These are phyloP conservation scores for Botrytis medusae DNA, from an alignment of 2,329 filamentous ascomycete species.

Conservation along the genomic window DNA sequence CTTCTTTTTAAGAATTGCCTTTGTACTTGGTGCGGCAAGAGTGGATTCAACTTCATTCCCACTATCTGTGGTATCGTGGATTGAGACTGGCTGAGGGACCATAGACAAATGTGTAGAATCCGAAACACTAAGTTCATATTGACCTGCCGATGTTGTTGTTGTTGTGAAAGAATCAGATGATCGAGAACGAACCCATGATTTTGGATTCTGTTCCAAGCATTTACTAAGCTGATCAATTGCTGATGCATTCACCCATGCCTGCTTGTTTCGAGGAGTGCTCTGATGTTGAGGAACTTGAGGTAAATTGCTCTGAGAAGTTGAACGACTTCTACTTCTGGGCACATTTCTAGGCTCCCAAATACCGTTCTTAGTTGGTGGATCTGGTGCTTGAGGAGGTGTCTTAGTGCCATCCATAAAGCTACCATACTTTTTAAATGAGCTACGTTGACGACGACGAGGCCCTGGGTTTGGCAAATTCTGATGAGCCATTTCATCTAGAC, in stretches of 20 bases:
- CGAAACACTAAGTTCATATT: background rate
- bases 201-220: background rate
- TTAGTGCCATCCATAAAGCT: background rate
- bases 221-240: background rate
- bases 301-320: background rate
- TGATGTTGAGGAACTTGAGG: slow-evolving; percentile 13
- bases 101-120: background rate
- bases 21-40: background rate
- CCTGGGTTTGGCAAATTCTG: slow-evolving; percentile 2
- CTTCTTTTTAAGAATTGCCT: background rate
- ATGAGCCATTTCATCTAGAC: slow-evolving; percentile 1
- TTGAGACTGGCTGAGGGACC: background rate
- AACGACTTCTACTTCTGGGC: background rate
- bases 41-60: slow-evolving; percentile 14
- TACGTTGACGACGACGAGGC: slow-evolving; percentile 1
- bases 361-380: background rate
- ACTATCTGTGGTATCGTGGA: slow-evolving; percentile 9
- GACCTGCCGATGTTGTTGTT: background rate
- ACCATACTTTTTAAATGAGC: background rate
- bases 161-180: slow-evolving; percentile 8
- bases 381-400: slow-evolving; percentile 7
- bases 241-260: slow-evolving; percentile 9
- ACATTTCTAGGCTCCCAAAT: slow-evolving; percentile 7
- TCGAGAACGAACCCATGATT: background rate
- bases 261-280: background rate